These are phyloP conservation scores for Apostasia ramifera DNA, from an alignment of 106 monocot genomes.

Conservation along the genomic window DNA sequence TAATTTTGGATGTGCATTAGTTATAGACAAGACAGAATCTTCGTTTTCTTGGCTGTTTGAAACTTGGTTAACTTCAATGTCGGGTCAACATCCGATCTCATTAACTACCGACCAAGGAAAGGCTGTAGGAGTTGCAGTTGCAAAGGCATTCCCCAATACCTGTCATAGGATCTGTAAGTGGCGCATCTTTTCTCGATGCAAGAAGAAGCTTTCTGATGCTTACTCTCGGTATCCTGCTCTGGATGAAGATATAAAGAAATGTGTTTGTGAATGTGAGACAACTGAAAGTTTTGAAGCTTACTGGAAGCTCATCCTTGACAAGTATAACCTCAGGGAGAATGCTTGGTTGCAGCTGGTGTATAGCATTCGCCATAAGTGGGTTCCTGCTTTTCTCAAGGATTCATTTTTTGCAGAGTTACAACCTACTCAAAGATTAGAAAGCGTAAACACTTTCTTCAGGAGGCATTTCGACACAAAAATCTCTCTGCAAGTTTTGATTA, in stretches of 20 bases:
- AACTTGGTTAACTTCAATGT: slow-evolving; percentile 62
- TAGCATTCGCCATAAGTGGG: slow-evolving; percentile 50
- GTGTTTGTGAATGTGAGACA: slow-evolving; percentile 39
- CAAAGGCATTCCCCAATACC: slow-evolving; percentile 56
- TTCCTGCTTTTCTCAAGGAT: slow-evolving; percentile 47
- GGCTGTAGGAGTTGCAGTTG: slow-evolving; percentile 36
- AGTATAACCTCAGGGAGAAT: slow-evolving; percentile 51
- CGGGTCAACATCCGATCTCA: slow-evolving; percentile 36
- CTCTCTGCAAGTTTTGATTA: slow-evolving; percentile 33
- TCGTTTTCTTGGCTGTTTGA: slow-evolving; percentile 61
- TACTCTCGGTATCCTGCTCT: slow-evolving; percentile 34
- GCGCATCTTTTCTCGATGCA: slow-evolving; percentile 56
- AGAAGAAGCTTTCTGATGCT: slow-evolving; percentile 47
- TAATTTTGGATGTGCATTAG: slow-evolving; percentile 60
- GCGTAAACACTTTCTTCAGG: slow-evolving; percentile 48
- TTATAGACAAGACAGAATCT: slow-evolving; percentile 41
- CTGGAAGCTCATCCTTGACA: slow-evolving; percentile 53
- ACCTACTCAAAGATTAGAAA: slow-evolving; percentile 42
- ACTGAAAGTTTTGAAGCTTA: slow-evolving; percentile 31
- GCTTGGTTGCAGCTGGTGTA: slow-evolving; percentile 61
- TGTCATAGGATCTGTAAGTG: slow-evolving; percentile 55
- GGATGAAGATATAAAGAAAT: slow-evolving; percentile 43
- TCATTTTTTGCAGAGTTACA: slow-evolving; percentile 79
- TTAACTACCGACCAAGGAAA: slow-evolving; percentile 58
- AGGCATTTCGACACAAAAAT: slow-evolving; percentile 39